Conservation (phyloP, 805 yeast genomes). For the Candida pseudoglaebosa region DNA sequence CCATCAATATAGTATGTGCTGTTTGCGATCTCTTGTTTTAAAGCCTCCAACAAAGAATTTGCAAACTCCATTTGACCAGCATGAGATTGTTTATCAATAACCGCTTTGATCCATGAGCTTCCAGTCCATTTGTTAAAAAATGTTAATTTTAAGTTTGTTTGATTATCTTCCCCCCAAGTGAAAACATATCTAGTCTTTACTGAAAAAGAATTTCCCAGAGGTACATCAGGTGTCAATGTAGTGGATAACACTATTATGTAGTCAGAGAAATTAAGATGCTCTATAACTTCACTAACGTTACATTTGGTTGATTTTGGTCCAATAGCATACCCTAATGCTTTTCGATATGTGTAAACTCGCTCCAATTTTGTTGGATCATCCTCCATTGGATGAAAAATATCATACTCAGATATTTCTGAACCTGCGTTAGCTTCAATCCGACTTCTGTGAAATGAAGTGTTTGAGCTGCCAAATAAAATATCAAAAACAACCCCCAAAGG, state of each 20-base stretch:
- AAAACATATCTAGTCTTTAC: constrained; percentile 70
- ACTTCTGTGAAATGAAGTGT: constrained; percentile 36
- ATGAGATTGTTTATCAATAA: constrained; percentile 80
- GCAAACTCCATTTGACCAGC: constrained; percentile 75
- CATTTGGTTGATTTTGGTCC: constrained; percentile 94
- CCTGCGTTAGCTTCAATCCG: constrained; percentile 45
- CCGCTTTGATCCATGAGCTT: constrained; percentile 84
- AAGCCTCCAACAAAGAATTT: constrained; percentile 40
- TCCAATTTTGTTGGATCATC: constrained; percentile 39
- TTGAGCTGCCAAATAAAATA: constrained; percentile 61
- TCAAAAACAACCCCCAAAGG: constrained; percentile 77
- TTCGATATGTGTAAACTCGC: constrained; percentile 62
- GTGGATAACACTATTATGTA: constrained; percentile 58
- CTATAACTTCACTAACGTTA: constrained; percentile 55
- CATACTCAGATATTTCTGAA: constrained; percentile 39
- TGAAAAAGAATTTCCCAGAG: constrained; percentile 79
- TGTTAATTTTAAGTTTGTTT: constrained; percentile 60
- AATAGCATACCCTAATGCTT: constrained; percentile 72
- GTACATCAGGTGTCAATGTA: constrained; percentile 88
- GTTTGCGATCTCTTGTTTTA: constrained; percentile 27
- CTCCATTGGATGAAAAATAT: constrained; percentile 26
- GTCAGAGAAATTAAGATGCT: constrained; percentile 48
- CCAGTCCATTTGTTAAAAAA: constrained; percentile 86
- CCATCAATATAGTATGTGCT: constrained; percentile 19
- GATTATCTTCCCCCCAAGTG: constrained; percentile 68